Base-by-base conservation (phyloP, 2,329 filamentous ascomycete genomes). In the Didymella pinodella region DNA sequence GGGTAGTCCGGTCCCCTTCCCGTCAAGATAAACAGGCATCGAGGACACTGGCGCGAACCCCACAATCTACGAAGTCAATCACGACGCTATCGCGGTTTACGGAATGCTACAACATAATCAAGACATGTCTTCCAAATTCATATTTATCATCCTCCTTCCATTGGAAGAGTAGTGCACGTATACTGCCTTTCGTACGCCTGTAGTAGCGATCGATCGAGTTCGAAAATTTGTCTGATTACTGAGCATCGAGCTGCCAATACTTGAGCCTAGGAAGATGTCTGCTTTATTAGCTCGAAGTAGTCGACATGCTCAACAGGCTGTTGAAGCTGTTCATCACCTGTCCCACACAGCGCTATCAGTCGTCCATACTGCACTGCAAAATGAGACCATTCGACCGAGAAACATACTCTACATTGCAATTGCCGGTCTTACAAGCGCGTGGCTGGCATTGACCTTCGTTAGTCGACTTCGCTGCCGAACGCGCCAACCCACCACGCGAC, bases 391-490 rank as follows among this genome's bases (percentile, higher is more conserved):
- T 12, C 11, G 18, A 4, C 45, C 45, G 7, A 54, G 40, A n/a
- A 18, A 46, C 4, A 12, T 34, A n/a, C 5, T 49, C 0, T 54
- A 54, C 34, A 31, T 34, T 34, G 49, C 49, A 12, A 1, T 58
- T 28, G 14, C 12, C 14, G 25, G 36, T 14, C 3, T 46, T 5
- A 31, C 26, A 28, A 34, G 26, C 7, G 18, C 49, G 20, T 58
- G 56, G 56, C 16, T 58, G 5, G 38, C 16, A 2, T 4, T 68
- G 7, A 59, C 68, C 14, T 31, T 72, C 4, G 63, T 72, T 1
- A 66, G 65, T n/a, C 73, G 68, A 55, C 68, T 76, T 47, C 74
- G 58, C 36, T 68, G 32, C 49, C 59, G 57, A 43, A 67, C 57
- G 16, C 55, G 56, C 11, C 40, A 47, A n/a, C 2, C 47, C 26